Evolutionary conservation across 2,329 filamentous ascomycete species (phyloP), one percentile per base, ranked within the genome.

Genomic region (Mariannaea elegans): DNA sequence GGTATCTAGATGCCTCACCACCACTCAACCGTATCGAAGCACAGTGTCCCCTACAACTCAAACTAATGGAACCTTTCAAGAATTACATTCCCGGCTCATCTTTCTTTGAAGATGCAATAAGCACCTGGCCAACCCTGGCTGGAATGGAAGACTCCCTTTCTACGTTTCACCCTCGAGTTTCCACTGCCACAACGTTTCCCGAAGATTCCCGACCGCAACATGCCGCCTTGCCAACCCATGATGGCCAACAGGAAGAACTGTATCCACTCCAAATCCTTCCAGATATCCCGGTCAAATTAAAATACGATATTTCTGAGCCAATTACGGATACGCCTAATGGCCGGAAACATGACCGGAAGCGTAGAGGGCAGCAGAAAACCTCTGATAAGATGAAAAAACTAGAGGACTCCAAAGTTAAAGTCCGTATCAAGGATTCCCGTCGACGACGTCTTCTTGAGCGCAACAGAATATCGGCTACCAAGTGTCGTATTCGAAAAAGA

Each of bases 381-480:
- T 12, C 24, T 13, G 46, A 24, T 4, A 66, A 57, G 18, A 34
- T 27, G 42, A 47, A n/a, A 4, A 49, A 54, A 24, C 50, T 65
- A 9, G 62, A 66, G 9, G 65, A 65, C 10, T 46, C 64, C 13
- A 65, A 70, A 13, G 64, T 68, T 13, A 64, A 68, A 12, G 62
- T 64, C 8, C 55, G 64, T n/a, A 63, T 65, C 19, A 70, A 59
- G 34, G 69, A 71, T 10, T 65, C 67, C 10, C 63, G 65, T 10
- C 66, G 69, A 13, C 61, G 66, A 39, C 70, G 65, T 10, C 68
- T 72, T 29, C 64, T 75, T 19, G 72, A 74, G 57, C 72, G 72
- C 9, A 74, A 75, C 49, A 65, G 72, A 49, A 66, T 73, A 16
- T 72, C 72, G 9, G 72, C 72, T 18, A 75, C 70, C 10, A 73